Percentiles rank a stretch among this genome's conserved stretches.
phyloP scores from a whole-genome alignment of 2,329 filamentous ascomycete species.

The Penicillium sp. region DNA sequence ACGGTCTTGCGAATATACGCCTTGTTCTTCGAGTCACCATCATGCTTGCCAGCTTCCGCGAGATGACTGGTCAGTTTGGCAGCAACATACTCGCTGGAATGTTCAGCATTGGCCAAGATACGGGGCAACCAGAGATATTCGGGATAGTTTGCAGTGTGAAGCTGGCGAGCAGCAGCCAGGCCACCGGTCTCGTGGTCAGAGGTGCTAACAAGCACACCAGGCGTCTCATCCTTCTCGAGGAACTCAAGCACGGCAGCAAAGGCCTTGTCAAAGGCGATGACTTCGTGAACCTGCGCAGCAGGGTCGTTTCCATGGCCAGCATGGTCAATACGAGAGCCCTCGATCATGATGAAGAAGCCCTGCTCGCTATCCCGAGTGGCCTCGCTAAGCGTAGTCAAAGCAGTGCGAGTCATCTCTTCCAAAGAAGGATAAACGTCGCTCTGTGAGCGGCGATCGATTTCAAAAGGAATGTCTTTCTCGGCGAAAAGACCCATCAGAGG shows the following conservation, averaged over 20 bases:
- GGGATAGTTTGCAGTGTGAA: constrained; percentile 52
- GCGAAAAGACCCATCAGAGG: constrained; percentile 89
- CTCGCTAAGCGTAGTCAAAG: constrained; percentile 76
- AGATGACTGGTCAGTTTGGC: constrained; percentile 68
- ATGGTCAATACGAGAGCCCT: constrained; percentile 94
- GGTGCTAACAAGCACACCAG: constrained; percentile 81
- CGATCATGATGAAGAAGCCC: constrained; percentile 98
- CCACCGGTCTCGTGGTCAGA: constrained; percentile 98
- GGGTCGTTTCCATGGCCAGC: constrained; percentile 87
- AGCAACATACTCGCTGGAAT: constrained; percentile 73
- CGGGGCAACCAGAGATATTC: constrained; percentile 82
- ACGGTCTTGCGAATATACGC: constrained; percentile 72
- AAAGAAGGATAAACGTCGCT: constrained; percentile 84
- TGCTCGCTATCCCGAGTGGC: constrained; percentile 84
- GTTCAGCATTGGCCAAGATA: constrained; percentile 79
- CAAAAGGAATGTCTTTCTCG: constrained; percentile 81
- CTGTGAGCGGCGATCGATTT: constrained; percentile 84
- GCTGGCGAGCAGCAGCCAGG: constrained; percentile 77
- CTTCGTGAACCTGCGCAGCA: constrained; percentile 84
- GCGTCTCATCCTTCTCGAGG: constrained; percentile 73
- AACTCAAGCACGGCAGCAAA: constrained; percentile 87
- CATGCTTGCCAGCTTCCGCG: constrained; percentile 41
- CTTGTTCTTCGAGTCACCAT: constrained; percentile 55
- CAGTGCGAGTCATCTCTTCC: constrained; percentile 87
- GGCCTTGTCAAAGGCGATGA: constrained; percentile 90